phyloP scores from a whole-genome alignment of 495 filamentous ascomycete genomes.

The Penicillium cosmopolitanum region DNA sequence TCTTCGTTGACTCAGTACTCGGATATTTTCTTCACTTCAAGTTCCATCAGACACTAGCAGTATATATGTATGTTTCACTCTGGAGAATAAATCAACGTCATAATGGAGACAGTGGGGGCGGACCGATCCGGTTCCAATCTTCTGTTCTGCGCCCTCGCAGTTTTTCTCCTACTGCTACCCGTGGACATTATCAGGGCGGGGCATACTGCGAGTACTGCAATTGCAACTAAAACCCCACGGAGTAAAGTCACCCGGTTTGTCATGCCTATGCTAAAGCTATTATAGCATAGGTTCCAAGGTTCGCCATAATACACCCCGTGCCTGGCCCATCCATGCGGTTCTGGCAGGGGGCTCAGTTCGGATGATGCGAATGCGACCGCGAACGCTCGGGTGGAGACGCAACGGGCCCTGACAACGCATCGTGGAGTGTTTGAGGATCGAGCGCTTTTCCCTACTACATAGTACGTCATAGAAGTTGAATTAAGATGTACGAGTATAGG shows the following conservation, averaged over 20 bases:
- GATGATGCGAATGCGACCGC: neutral
- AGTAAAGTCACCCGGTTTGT: neutral
- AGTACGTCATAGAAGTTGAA: neutral
- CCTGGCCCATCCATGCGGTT: neutral
- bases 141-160: neutral
- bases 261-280: neutral
- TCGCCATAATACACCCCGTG: neutral
- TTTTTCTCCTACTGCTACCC: too few relatives aligned
- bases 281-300: neutral
- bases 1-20: too few relatives aligned
- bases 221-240: too few relatives aligned
- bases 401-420: neutral
- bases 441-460: too few relatives aligned
- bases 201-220: too few relatives aligned
- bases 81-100: neutral
- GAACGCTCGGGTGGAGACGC: neutral
- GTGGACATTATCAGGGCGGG: too few relatives aligned
- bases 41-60: too few relatives aligned
- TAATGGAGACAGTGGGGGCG: conserved; percentile 2
- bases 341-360: neutral
- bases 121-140: conserved; percentile 4
- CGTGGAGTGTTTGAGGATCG: neutral
- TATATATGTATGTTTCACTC: too few relatives aligned
- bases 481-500: too few relatives aligned
- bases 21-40: too few relatives aligned